Evolutionary conservation across 352 stramenopile species (phyloP), one percentile per base, ranked within the genome.

Genomic region (Phytophthora kernoviae): DNA sequence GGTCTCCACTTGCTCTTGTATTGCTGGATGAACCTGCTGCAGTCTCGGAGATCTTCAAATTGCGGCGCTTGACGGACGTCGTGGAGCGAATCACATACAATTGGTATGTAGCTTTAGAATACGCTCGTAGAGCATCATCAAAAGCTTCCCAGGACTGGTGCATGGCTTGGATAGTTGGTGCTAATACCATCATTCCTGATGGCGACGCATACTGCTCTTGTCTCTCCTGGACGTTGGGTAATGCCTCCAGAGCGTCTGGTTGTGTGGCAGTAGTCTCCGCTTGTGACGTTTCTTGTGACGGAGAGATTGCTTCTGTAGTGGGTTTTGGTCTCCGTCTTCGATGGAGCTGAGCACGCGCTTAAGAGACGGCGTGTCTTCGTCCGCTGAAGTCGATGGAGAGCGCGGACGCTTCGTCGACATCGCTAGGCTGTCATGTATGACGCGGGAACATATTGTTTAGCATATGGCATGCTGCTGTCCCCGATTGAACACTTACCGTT

Each of bases 81-180:
- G 83, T 93, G 17, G 83, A 89, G 51, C 83, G 83, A 27, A 91
- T 81, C 40, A 90, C 83, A 55, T 93, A 93, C 15, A 90, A 55
- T 46, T 93, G 83, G 67, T 73, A 91, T 43, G 81, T 89, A 21
- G 51, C 47, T 42, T 84, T 70, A n/a, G 75, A 54, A 52, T 93
- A 91, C 3, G 43, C 47, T 54, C 85, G 88, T 4, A 93, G 64
- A 0, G 70, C 68, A 51, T 77, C 59, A 30, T 93, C 83, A 52
- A 93, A 93, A 20, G 48, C 69, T 22, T 74, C 71, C 83, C 83
- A 93, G 20, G 81, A 89, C n/a, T 62, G 58, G 43, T 93, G 78
- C 26, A 84, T 66, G 5, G 63, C 43, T 4, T 59, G 44, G 49
- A 93, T 88, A 49, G 74, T 49, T 8, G 75, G 70, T 30, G 76